Conservation (phyloP, 139 green algal species). For the Coccomyxa sp. region DNA sequence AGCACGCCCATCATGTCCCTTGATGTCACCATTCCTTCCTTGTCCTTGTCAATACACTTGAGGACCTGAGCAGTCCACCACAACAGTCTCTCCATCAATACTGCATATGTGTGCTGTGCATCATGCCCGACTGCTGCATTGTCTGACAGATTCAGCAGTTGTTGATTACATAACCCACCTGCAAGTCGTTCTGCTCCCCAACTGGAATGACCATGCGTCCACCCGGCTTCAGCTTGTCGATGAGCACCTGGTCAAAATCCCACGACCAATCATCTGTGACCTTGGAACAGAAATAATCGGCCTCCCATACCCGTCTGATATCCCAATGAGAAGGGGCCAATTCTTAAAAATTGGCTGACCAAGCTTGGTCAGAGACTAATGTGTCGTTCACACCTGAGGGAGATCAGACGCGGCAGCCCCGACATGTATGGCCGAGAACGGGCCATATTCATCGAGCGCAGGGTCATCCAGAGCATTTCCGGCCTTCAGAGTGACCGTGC, state of each 20-base stretch:
- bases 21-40: constrained; percentile 9
- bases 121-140: too few species aligned
- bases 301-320: too few species aligned
- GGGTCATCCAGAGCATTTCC: constrained; percentile 26
- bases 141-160: not conserved
- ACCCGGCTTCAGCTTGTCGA: constrained; percentile 54
- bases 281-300: not conserved
- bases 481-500: constrained; percentile 11
- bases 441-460: constrained; percentile 35
- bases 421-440: constrained; percentile 93
- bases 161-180: not conserved
- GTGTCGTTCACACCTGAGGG: too few species aligned
- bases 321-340: too few species aligned
- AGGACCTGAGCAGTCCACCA: constrained; percentile 22
- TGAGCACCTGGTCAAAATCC: constrained; percentile 33
- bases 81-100: not conserved
- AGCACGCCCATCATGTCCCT: constrained; percentile 49
- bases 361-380: too few species aligned
- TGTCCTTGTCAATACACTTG: constrained; percentile 24
- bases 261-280: not conserved
- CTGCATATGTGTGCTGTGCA: too few species aligned
- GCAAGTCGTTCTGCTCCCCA: not conserved
- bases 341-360: too few species aligned
- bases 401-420: constrained; percentile 69
- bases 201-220: constrained; percentile 42